phyloP scores from a whole-genome alignment of 73 alveolate genomes.

The Paramecium biaurelia region DNA sequence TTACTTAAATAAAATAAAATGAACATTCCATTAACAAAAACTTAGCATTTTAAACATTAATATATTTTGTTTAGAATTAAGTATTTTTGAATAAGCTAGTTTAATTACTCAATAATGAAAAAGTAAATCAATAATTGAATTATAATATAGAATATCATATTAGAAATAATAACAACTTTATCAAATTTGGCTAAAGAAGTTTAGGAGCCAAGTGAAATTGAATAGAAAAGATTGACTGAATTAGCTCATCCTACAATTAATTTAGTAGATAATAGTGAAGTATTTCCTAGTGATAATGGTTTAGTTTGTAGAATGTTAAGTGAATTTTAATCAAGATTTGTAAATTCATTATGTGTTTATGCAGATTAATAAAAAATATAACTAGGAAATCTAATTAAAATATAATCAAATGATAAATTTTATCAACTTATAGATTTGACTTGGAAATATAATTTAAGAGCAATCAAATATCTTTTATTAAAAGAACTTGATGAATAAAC shows the following conservation, averaged over 20 bases:
- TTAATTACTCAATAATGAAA: neutral
- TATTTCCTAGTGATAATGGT: slow-evolving; percentile 38
- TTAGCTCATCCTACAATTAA: slow-evolving; percentile 17
- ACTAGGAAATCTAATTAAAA: neutral
- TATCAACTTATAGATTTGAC: neutral
- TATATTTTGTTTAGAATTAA: slow-evolving; percentile 40
- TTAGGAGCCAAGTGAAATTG: neutral
- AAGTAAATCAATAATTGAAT: neutral
- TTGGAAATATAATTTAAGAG: slow-evolving; percentile 25
- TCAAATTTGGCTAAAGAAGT: slow-evolving; percentile 1
- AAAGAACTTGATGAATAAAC: slow-evolving; percentile 8
- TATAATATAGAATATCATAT: neutral
- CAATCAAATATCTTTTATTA: neutral
- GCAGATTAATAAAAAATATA: slow-evolving; percentile 9
- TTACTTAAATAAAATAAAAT: neutral
- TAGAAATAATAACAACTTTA: neutral
- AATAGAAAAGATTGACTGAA: slow-evolving; percentile 13
- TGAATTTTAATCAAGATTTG: slow-evolving; percentile 37
- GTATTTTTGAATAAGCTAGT: neutral
- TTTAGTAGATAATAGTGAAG: neutral
- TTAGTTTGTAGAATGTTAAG: slow-evolving; percentile 42
- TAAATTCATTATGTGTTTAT: slow-evolving; percentile 40
- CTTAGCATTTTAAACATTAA: slow-evolving; percentile 14
- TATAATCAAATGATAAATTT: neutral
- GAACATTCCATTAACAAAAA: slow-evolving; percentile 19